Evolutionary conservation across 78 protist genomes (phyloP), one percentile per base, ranked within the genome.

Genomic region (Dictyostelium intermedium): DNA sequence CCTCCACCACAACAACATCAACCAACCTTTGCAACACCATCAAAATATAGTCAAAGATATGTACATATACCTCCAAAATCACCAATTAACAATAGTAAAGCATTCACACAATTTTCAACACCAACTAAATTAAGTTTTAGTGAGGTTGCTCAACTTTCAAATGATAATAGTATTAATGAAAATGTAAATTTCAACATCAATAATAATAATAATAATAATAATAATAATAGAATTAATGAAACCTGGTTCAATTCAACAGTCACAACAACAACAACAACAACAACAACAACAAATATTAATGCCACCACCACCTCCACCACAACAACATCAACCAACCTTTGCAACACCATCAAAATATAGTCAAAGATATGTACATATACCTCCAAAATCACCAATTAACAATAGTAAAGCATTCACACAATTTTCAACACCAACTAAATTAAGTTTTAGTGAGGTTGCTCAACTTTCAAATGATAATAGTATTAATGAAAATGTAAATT

Each of bases 311-410:
- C n/a, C n/a, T n/a, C n/a, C n/a, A n/a, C 27, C 35, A 56, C 32
- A 34, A 45, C 69, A 18, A n/a, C 10, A 16, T 6, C 60, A 63
- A 83, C 72, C 37, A 25, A 18, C 23, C 7, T 27, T 50, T 25
- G 78, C 41, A 23, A 61, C 82, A 85, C 78, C 83, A 73, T 50
- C 83, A 14, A 73, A 73, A 35, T 39, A 66, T 27, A 25, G 34
- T 66, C 74, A 66, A 66, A 66, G 74, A 66, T 27, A 66, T 66
- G 74, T 79, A 11, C 20, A 23, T 11, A n/a, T 30, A 13, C 81
- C 81, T 35, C 81, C 81, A 37, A 34, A 9, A 30, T 30, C 81
- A 73, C 80, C 80, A 30, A 27, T 34, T 2, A 70, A 70, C 10
- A 66, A n/a, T 61, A 9, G 34, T 18, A 61, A 66, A 27, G 0